These are phyloP conservation scores for Trichoderma orchidacearum DNA, from an alignment of 495 filamentous ascomycete species.

Conservation along the genomic window DNA sequence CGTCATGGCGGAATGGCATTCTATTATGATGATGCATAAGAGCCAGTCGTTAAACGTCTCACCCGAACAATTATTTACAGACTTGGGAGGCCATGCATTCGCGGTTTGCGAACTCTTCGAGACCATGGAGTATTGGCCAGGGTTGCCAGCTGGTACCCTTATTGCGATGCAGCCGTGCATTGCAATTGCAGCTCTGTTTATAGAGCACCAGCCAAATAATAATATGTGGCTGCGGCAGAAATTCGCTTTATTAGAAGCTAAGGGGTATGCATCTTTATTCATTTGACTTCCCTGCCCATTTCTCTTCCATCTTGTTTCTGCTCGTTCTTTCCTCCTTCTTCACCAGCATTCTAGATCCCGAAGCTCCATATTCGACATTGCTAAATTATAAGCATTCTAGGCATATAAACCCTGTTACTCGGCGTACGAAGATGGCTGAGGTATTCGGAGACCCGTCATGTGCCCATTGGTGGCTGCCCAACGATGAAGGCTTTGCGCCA, in stretches of 20 bases:
- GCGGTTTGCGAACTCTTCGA: constrained; percentile 66
- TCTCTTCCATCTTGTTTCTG: neutral
- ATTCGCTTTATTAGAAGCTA: constrained; percentile 61
- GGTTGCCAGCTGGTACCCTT: constrained; percentile 52
- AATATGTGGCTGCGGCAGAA: constrained; percentile 76
- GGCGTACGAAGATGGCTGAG: constrained; percentile 59
- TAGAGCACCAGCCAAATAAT: constrained; percentile 58
- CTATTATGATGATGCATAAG: constrained; percentile 66
- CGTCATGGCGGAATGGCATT: constrained; percentile 62
- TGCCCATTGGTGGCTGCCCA: constrained; percentile 75
- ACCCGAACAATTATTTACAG: constrained; percentile 33
- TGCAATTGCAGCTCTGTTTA: constrained; percentile 61
- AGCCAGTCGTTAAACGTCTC: constrained; percentile 49
- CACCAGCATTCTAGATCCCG: neutral
- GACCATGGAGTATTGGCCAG: constrained; percentile 57
- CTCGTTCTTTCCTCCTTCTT: constrained; percentile 2
- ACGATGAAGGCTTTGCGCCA: constrained; percentile 57
- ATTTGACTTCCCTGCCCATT: neutral
- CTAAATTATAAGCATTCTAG: constrained; percentile 27
- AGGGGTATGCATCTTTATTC: constrained; percentile 49
- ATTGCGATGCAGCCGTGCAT: constrained; percentile 65
- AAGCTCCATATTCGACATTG: neutral
- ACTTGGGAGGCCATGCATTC: constrained; percentile 47
- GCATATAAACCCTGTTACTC: constrained; percentile 64
- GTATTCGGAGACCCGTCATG: constrained; percentile 56